Percentiles rank a stretch among this genome's conserved stretches.
These are phyloP conservation scores for Silene coronaria DNA, from an alignment of 179 eudicot species.

Conservation along the genomic window DNA sequence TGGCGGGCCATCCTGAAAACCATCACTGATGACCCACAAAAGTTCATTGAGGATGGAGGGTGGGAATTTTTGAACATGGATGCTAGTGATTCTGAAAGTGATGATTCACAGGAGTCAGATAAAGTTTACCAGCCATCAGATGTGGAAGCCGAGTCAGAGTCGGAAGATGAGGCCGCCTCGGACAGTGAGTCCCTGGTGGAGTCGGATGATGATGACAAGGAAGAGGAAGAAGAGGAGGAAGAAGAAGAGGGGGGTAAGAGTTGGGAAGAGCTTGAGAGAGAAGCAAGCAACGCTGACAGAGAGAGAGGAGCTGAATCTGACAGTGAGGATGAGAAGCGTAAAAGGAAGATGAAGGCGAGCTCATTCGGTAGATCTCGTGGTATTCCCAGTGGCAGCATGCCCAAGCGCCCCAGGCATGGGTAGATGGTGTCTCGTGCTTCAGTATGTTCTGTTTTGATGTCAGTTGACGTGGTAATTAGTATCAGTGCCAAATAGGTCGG, in stretches of 20 bases:
- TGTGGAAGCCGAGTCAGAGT: slow-evolving; percentile 65
- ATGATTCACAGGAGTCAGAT: slow-evolving; percentile 60
- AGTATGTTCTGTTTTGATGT: not conserved
- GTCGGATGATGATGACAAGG: slow-evolving; percentile 74
- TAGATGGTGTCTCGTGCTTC: not conserved
- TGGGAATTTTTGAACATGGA: slow-evolving; percentile 92
- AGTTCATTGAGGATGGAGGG: slow-evolving; percentile 75
- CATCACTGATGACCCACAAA: slow-evolving; percentile 68
- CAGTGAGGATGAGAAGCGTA: slow-evolving; percentile 78
- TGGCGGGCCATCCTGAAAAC: slow-evolving; percentile 82
- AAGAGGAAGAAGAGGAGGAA: slow-evolving; percentile 51
- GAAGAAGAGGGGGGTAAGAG: slow-evolving; percentile 78
- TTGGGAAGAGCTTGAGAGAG: slow-evolving; percentile 92
- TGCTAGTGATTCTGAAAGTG: slow-evolving; percentile 74
- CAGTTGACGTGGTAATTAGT: slow-evolving; percentile 4
- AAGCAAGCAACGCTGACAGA: slow-evolving; percentile 82
- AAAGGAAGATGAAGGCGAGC: slow-evolving; percentile 62
- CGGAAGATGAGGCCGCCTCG: slow-evolving; percentile 66
- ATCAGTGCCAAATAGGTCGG: slow-evolving; percentile 21
- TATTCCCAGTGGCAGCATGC: slow-evolving; percentile 42
- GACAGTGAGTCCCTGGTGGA: slow-evolving; percentile 78
- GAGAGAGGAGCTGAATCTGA: slow-evolving; percentile 79
- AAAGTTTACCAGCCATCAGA: slow-evolving; percentile 80
- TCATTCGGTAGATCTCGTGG: slow-evolving; percentile 53
- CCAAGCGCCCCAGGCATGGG: slow-evolving; percentile 46